Evolutionary conservation across 192 early-diverging fungal genomes (phyloP).

Genomic region (Lobosporangium transversale): DNA sequence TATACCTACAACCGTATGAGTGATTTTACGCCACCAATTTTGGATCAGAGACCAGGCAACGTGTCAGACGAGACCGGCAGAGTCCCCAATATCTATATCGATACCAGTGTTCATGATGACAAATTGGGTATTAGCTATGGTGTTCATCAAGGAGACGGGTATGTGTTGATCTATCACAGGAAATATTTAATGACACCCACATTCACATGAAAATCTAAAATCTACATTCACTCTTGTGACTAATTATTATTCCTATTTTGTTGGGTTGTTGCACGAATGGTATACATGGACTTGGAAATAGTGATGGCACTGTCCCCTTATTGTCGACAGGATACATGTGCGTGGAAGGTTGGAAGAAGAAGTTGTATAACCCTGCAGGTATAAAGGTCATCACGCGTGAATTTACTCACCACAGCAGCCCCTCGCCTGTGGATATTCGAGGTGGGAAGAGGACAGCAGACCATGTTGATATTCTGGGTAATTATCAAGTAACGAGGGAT

Average conservation of each 20-base stretch:
- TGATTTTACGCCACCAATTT: constrained; percentile 18
- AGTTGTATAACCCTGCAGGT: constrained; percentile 83
- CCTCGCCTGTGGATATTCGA: constrained; percentile 70
- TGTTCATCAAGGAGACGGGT: constrained; percentile 74
- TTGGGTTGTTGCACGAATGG: background rate
- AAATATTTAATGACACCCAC: background rate
- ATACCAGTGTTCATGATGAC: constrained; percentile 62
- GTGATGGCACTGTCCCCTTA: constrained; percentile 91
- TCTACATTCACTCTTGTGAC: too few relatives aligned
- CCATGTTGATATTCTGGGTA: constrained; percentile 91
- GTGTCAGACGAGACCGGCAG: constrained; percentile 32
- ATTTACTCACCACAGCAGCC: constrained; percentile 66
- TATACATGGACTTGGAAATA: constrained; percentile 37
- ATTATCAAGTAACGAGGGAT: constrained; percentile 70
- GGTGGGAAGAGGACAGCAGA: constrained; percentile 82
- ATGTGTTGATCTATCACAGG: constrained; percentile 11
- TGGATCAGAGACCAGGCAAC: constrained; percentile 40
- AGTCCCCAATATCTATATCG: constrained; percentile 58
- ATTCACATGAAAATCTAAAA: too few relatives aligned
- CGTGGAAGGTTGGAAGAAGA: constrained; percentile 80
- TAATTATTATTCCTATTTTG: too few relatives aligned
- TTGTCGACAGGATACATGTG: constrained; percentile 92
- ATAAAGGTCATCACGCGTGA: constrained; percentile 78
- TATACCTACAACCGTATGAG: constrained; percentile 78
- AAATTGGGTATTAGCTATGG: constrained; percentile 75